Base-by-base conservation (phyloP, 352 stramenopile genomes). In the Peronospora farinosa region DNA sequence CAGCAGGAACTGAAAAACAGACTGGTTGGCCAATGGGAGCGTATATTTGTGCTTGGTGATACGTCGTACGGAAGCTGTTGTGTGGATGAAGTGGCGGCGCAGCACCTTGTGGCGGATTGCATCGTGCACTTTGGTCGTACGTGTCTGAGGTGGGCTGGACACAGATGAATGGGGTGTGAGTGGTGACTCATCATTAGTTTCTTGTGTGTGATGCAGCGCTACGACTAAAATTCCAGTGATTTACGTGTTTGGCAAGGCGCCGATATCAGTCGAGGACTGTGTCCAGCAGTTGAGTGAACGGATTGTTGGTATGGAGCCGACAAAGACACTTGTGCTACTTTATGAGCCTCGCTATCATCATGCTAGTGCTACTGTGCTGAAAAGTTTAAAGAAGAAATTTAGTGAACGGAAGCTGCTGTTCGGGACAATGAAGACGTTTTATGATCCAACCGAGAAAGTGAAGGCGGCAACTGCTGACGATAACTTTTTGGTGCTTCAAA, bases 41-140 rank as follows among this genome's bases (percentile, higher is more conserved):
- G 78, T 30, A 73, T 98, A 16, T 98, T 98, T 54, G 78, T 97
- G 21, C 65, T 98, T 11, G 95, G 95, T 16, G 95, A 98, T 63
- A 98, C 95, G 7, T 97, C 92, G 17, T 97, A 97, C 57, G 92
- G 86, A 35, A 95, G 85, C 48, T 98, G 94, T 73, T 98, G 94
- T 63, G 92, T 97, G 31, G 95, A 98, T 67, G 89, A 97, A 65
- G 88, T 98, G 21, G 88, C 88, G 10, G 92, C 93, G 33, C 78
- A 96, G 54, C 95, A 98, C 69, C 74, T 98, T 28, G 58, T 86
- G 25, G 93, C 94, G 0, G 84, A 98, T 73, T 84, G 93, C 53
- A 77, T 98, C 44, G 74, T 98, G 32, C 94, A 98, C 65, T 98
- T 96, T 72, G 95, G 95, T 15, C 88, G 93, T 70, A 94, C 90